Evolutionary conservation across 1,284 basidiomycete genomes (phyloP).

Genomic region (Ceraceosorus guamensis): DNA sequence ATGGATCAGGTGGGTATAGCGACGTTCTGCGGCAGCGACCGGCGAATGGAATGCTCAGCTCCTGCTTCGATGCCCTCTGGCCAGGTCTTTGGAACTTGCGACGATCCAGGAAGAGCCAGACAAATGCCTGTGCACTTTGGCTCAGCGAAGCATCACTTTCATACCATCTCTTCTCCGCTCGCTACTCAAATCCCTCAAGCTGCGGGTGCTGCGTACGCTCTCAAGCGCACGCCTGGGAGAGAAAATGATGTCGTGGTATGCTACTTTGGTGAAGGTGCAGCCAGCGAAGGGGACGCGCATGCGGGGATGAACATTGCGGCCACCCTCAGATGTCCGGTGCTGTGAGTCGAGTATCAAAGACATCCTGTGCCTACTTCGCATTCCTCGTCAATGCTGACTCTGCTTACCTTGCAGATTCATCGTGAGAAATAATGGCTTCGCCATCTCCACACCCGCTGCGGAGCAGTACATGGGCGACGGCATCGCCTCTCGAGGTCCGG

Average conservation of each 20-base stretch:
- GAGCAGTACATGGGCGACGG: constrained; percentile 63
- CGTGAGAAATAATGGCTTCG: constrained; percentile 73
- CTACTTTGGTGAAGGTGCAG: constrained; percentile 72
- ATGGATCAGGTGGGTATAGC: constrained; percentile 22
- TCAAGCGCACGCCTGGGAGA: constrained; percentile 69
- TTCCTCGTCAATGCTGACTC: constrained; percentile 51
- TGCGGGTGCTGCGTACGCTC: constrained; percentile 81
- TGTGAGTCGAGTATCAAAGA: constrained; percentile 40
- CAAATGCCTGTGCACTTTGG: constrained; percentile 64
- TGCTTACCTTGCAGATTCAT: constrained; percentile 61
- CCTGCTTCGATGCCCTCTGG: background rate
- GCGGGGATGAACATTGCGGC: constrained; percentile 52
- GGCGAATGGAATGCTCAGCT: background rate
- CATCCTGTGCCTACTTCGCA: constrained; percentile 33
- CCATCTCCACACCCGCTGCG: constrained; percentile 81
- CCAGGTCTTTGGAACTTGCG: constrained; percentile 33
- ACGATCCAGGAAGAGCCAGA: constrained; percentile 28
- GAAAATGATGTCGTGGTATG: constrained; percentile 64
- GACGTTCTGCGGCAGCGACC: background rate
- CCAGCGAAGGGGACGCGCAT: constrained; percentile 57
- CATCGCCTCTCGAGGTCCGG: constrained; percentile 69
- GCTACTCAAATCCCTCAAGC: constrained; percentile 94
- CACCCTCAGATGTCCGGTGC: constrained; percentile 33
- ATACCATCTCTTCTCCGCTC: constrained; percentile 87
- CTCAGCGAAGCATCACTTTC: constrained; percentile 74